phyloP scores from a whole-genome alignment of 768 basidiomycete genomes.

The Boletus subcaerulescens region DNA sequence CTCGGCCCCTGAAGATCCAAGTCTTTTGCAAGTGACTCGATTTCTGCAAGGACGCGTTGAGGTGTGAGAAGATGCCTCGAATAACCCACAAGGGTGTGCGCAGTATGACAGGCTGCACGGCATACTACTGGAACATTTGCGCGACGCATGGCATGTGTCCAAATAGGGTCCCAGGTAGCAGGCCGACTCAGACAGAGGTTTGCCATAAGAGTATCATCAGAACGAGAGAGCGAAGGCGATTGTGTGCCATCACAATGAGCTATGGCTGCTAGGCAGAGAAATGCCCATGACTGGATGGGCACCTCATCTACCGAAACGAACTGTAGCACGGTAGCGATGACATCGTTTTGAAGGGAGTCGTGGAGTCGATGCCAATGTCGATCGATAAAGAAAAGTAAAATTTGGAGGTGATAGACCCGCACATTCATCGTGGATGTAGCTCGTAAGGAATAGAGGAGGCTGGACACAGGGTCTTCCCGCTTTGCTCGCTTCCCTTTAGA shows the following conservation, averaged over 20 bases:
- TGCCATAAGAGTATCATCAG: not conserved
- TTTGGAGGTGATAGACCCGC: slow-evolving; percentile 60
- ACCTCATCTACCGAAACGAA: slow-evolving; percentile 64
- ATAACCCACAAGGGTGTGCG: slow-evolving; percentile 50
- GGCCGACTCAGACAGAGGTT: slow-evolving; percentile 11
- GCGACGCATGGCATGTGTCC: slow-evolving; percentile 80
- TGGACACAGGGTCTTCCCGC: slow-evolving; percentile 56
- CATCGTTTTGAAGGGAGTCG: slow-evolving; percentile 49
- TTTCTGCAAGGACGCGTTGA: slow-evolving; percentile 62
- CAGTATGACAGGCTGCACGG: slow-evolving; percentile 76
- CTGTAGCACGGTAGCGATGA: slow-evolving; percentile 54
- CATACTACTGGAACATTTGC: slow-evolving; percentile 64
- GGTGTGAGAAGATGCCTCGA: slow-evolving; percentile 46
- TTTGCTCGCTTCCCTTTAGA: slow-evolving; percentile 49
- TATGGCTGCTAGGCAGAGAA: slow-evolving; percentile 75
- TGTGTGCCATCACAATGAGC: slow-evolving; percentile 45
- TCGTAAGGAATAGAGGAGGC: slow-evolving; percentile 52
- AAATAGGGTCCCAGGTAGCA: slow-evolving; percentile 75
- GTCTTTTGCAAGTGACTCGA: slow-evolving; percentile 77
- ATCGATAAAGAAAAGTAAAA: slow-evolving; percentile 81
- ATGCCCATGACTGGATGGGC: slow-evolving; percentile 77
- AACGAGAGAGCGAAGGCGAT: slow-evolving; percentile 1
- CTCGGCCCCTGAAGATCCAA: slow-evolving; percentile 88
- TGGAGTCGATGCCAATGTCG: slow-evolving; percentile 71
- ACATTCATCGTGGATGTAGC: slow-evolving; percentile 29